Base-by-base conservation (phyloP, 352 stramenopile species). In the Lagenidium giganteum region DNA sequence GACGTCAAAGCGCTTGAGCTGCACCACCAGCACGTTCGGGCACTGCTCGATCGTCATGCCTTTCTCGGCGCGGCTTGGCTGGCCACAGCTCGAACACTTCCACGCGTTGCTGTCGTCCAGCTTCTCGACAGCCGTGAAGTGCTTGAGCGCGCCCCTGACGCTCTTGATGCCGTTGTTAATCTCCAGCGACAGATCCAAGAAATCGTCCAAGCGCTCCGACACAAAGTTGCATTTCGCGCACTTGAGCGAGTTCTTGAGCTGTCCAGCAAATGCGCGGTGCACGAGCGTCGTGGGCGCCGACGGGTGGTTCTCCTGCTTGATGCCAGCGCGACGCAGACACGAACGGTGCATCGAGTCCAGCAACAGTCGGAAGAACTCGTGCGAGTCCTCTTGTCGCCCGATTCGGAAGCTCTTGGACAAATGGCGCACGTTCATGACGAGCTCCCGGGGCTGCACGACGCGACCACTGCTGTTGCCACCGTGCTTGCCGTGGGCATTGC, bases 281-380 rank as follows among this genome's bases (percentile, higher is more conserved):
- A 96, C 69, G 28, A 93, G 72, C 14, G 84, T 89, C 16, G 87
- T 93, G 6, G 66, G 42, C 3, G 75, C 81, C 2, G 55, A 51
- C 11, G 66, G 66, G 36, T 83, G 54, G 7, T 24, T 80, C 44
- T 89, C 74, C 36, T 68, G 69, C 42, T 90, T 91, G 23, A 95
- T 72, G 31, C 76, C 68, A 16, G 74, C 76, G 26, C 77, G 70
- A 14, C 75, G 74, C 34, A 93, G 37, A 59, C 74, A 83, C 28
- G 74, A 74, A 9, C 82, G 67, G 40, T 95, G 83, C 73, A 96
- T 92, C 8, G 71, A 67, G 49, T 96, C 85, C 44, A 96, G 51
- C 37, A 96, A 55, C 36, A 94, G 47, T 0, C 86, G 72, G 46
- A 96, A 93, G 55, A 96, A 96, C 60, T 96, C 87, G 65, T 96